phyloP scores from a whole-genome alignment of 2,329 filamentous ascomycete genomes.

The Apiospora malaysiana region DNA sequence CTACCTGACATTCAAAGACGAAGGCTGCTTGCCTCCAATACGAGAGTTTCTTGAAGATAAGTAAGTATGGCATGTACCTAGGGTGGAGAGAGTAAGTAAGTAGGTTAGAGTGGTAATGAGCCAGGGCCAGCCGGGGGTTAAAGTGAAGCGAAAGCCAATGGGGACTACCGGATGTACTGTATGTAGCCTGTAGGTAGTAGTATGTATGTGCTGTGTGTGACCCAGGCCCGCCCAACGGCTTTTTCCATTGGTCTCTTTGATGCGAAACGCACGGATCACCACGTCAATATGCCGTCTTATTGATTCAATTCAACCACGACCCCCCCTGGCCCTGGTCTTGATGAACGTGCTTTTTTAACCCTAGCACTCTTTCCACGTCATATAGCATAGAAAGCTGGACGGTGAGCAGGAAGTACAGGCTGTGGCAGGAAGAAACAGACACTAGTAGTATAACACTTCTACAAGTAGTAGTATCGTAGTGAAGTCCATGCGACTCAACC shows the following conservation, averaged over 20 bases:
- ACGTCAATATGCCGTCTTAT: conserved; percentile 11
- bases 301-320: conserved; percentile 3
- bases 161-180: neutral
- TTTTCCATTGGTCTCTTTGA: neutral
- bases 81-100: too few relatives aligned
- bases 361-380: neutral
- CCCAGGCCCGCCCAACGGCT: neutral
- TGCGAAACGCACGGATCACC: conserved; percentile 13
- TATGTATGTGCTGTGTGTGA: neutral
- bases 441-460: too few relatives aligned
- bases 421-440: too few relatives aligned
- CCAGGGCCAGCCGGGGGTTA: neutral
- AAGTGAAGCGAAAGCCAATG: neutral
- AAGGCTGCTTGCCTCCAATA: neutral
- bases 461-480: too few relatives aligned
- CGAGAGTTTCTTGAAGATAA: neutral
- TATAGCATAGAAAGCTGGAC: neutral
- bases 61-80: too few relatives aligned
- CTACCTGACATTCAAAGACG: neutral
- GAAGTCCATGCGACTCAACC: neutral
- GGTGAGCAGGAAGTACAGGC: neutral
- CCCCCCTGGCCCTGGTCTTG: neutral
- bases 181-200: too few relatives aligned
- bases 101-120: neutral
- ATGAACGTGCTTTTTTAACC: neutral